Base-by-base conservation (phyloP, 352 stramenopile species). In the Phytophthora pluvialis region DNA sequence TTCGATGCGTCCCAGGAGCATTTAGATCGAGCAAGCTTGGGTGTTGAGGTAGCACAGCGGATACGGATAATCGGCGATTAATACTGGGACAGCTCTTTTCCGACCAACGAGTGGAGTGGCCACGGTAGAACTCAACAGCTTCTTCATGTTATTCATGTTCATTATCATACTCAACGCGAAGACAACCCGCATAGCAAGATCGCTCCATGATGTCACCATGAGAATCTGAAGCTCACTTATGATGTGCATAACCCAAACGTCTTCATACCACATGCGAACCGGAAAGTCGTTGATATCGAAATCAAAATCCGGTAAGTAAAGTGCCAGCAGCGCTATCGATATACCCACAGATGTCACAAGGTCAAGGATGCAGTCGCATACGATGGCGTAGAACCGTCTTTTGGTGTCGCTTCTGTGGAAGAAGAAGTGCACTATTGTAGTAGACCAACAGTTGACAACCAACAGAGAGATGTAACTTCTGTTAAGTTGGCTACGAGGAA, bases 141-240 rank as follows among this genome's bases (percentile, higher is more conserved):
- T 53, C 35, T 84, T 84, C 51, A 76, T 58, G 8, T 58, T 73
- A 28, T 73, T 60, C 43, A 81, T 55, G 5, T 66, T 72, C 6
- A 21, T 25, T 3, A 87, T 26, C 32, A 81, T 60, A 8, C 73
- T 67, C 5, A 78, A 11, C 5, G 70, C 75, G 16, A 87, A 85
- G 1, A 87, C 32, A 2, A 84, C 31, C 1, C 67, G 64, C 39
- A 68, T 72, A 13, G 40, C 47, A 0, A 81, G 51, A 42, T 86
- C 73, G 2, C 42, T 12, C 62, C 67, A 83, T 5, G 77, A 83
- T 3, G 31, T 42, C 2, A 88, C 64, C 13, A 86, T 26, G 4
- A 81, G 28, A 9, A 84, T 40, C 5, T 77, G 52, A 21, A 70
- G 73, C 39, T 78, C 70, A 38, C 61, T 73, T 9, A 68, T 67